These are phyloP conservation scores for Aspergillus piperis DNA, from an alignment of 2,329 filamentous ascomycete genomes.

Conservation along the genomic window DNA sequence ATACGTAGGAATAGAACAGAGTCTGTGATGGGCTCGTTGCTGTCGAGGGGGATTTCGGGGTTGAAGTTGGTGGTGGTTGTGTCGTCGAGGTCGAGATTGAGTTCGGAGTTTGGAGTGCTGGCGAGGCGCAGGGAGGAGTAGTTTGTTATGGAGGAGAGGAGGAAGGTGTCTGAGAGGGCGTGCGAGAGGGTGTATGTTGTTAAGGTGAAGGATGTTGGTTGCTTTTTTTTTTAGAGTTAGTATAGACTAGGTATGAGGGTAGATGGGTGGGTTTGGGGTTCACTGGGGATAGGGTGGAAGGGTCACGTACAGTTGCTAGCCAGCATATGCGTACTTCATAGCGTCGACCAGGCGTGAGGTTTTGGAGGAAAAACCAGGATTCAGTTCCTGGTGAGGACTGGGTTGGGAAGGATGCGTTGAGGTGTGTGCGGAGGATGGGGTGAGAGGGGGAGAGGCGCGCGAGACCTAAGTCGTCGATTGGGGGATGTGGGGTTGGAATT, in stretches of 20 bases:
- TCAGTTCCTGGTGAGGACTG: conserved; percentile 57
- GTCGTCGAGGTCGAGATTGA: conserved; percentile 4
- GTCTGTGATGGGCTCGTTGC: conserved; percentile 27
- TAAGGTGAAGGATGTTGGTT: conserved; percentile 80
- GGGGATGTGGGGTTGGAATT: conserved; percentile 58
- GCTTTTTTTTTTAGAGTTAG: conserved; percentile 52
- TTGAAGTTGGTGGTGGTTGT: conserved; percentile 22
- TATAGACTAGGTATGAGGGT: too few relatives aligned
- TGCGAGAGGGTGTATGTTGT: conserved; percentile 62
- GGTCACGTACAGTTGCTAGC: conserved; percentile 75
- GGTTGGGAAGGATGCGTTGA: conserved; percentile 70
- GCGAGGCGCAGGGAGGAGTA: conserved; percentile 59
- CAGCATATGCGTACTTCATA: conserved; percentile 95
- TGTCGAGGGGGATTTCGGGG: conserved; percentile 14
- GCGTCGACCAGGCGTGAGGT: conserved; percentile 68
- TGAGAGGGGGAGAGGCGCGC: conserved; percentile 62
- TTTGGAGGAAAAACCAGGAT: conserved; percentile 77
- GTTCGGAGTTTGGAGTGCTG: conserved; percentile 19
- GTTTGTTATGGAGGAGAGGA: conserved; percentile 65
- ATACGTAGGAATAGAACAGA: conserved; percentile 73
- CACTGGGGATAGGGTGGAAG: neutral
- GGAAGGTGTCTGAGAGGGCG: conserved; percentile 62
- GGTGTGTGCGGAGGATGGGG: conserved; percentile 60
- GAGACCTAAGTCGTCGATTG: conserved; percentile 63
- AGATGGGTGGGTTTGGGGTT: too few relatives aligned